Conservation (phyloP, 2,329 filamentous ascomycete species). For the Alternaria consortialis region DNA sequence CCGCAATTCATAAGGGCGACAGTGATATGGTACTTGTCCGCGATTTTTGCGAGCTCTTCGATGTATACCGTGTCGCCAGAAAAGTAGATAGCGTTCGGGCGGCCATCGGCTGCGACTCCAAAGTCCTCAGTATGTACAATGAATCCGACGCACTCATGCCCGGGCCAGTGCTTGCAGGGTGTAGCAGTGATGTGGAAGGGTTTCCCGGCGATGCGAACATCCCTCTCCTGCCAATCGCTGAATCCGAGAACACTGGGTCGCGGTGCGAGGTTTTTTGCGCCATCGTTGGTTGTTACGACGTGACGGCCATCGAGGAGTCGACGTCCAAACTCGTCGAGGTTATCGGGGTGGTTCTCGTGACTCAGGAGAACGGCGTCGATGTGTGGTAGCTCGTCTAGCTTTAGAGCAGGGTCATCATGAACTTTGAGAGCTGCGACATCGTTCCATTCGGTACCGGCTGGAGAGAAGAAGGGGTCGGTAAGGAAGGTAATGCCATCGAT, state of each 20-base stretch:
- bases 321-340: constrained; percentile 59
- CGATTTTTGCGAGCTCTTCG: constrained; percentile 40
- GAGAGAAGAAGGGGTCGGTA: constrained; percentile 40
- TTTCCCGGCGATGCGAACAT: constrained; percentile 29
- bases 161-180: constrained; percentile 56
- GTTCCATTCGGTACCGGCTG: constrained; percentile 18
- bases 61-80: constrained; percentile 61
- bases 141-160: constrained; percentile 59
- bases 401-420: constrained; percentile 44
- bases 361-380: constrained; percentile 62
- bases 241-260: constrained; percentile 52
- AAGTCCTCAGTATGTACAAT: constrained; percentile 52
- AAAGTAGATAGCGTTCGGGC: constrained; percentile 60
- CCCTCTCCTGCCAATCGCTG: constrained; percentile 40
- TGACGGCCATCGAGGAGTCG: constrained; percentile 56
- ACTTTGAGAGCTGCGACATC: background rate
- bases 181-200: constrained; percentile 55
- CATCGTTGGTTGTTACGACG: constrained; percentile 59
- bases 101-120: constrained; percentile 45
- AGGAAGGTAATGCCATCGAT: constrained; percentile 32
- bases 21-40: constrained; percentile 4
- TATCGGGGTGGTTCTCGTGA: constrained; percentile 63
- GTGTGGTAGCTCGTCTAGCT: constrained; percentile 52
- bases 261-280: constrained; percentile 55
- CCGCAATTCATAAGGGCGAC: background rate